Base-by-base conservation (phyloP, 2,329 filamentous ascomycete genomes). In the Diaporthe ilicicola region DNA sequence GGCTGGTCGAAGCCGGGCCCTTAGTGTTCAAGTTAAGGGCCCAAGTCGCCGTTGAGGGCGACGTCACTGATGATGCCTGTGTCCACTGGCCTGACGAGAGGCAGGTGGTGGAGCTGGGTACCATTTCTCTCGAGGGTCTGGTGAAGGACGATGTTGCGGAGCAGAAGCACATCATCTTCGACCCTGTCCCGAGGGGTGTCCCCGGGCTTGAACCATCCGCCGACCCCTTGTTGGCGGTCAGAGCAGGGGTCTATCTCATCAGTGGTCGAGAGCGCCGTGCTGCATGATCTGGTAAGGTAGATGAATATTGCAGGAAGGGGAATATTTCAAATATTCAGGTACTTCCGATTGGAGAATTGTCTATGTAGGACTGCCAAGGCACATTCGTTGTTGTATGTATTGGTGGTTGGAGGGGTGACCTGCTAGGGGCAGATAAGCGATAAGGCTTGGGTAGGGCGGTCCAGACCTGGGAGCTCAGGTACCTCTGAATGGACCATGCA, bases 161-260 rank as follows among this genome's bases (percentile, higher is more conserved):
- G 79, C 83, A 87, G 79, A 86, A 88, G 79, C 78, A 80, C 39
- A 80, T 87, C 50, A 90, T 90, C 73, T 89, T 88, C 73, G 88
- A 90, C 79, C 88, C 88, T 1, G 83, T 89, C 62, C 87, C 88
- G 6, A 80, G 87, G 67, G 53, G 37, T 37, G 82, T 89, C 2
- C 78, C 85, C 24, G 88, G 88, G 0, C 78, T 90, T 27, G 86
- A 87, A 75, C 73, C 83, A 5, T 86, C 83, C 71, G 85, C 79
- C 24, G 88, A 90, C 81, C 88, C 88, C 48, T 76, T 90, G 73
- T 74, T 90, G 72, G 86, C 90, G 53, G 81, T 89, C 67, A 81
- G 88, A 53, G 87, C 88, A 12, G 85, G 82, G 39, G 75, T 89
- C 42, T 90, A 90, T 79, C 76, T 90, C 73, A 81, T 88, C 29